A percentile compares a stretch with the other conserved stretches of the same genome.
Conservation (phyloP, 176 grass and related monocot species). For the Triticum timopheevii region DNA sequence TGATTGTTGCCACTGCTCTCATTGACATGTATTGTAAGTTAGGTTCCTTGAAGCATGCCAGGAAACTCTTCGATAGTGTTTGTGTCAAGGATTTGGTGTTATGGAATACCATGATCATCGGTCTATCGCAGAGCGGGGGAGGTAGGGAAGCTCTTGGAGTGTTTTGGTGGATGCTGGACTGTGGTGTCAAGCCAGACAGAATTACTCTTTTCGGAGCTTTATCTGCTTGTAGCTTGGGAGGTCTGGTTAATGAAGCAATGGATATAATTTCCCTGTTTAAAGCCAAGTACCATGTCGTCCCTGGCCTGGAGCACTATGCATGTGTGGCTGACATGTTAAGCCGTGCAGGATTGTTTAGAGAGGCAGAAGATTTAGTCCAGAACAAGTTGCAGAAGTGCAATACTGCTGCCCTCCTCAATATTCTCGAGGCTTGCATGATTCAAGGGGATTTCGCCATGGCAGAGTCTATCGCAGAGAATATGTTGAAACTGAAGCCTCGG, state of each 20-base stretch:
- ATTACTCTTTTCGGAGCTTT: slow-evolving; percentile 77
- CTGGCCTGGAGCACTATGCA: slow-evolving; percentile 52
- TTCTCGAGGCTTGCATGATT: slow-evolving; percentile 76
- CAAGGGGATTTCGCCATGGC: slow-evolving; percentile 47
- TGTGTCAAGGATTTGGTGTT: slow-evolving; percentile 61
- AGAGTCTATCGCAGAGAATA: slow-evolving; percentile 61
- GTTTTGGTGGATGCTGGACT: slow-evolving; percentile 53
- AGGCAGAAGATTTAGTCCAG: slow-evolving; percentile 61
- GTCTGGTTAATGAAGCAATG: slow-evolving; percentile 52
- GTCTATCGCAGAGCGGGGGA: slow-evolving; percentile 72
- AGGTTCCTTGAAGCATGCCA: slow-evolving; percentile 50
- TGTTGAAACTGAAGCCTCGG: slow-evolving; percentile 49
- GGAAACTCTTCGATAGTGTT: slow-evolving; percentile 48
- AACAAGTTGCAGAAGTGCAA: slow-evolving; percentile 37
- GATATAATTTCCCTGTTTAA: slow-evolving; percentile 59
- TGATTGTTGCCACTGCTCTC: slow-evolving; percentile 62
- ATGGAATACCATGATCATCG: slow-evolving; percentile 85
- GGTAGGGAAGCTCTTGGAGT: slow-evolving; percentile 66
- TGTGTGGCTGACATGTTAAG: slow-evolving; percentile 72
- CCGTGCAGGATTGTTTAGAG: slow-evolving; percentile 57
- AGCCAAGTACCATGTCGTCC: slow-evolving; percentile 50
- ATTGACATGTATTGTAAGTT: slow-evolving; percentile 89
- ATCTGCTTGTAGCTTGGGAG: slow-evolving; percentile 58
- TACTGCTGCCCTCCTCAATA: slow-evolving; percentile 42
- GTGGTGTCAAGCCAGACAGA: slow-evolving; percentile 57